Percentiles rank a stretch among this genome's conserved stretches.
Conservation (phyloP, 1,284 basidiomycete genomes). For the Sanghuangporus sanghuang region DNA sequence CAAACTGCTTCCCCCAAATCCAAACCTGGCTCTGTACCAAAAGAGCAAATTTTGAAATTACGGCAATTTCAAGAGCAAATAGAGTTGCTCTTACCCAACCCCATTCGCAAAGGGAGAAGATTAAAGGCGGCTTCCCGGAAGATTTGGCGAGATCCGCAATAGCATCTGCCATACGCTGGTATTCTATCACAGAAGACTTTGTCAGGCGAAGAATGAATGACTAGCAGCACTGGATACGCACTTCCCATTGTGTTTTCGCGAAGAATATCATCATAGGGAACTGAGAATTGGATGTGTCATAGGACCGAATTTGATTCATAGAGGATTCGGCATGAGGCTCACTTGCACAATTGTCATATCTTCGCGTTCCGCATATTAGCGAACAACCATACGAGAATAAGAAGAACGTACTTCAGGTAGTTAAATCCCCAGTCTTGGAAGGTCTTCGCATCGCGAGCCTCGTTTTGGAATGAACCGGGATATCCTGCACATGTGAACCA, state of each 20-base stretch:
- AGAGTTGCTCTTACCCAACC: constrained; percentile 34
- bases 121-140: constrained; percentile 35
- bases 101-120: constrained; percentile 51
- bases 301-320: not conserved
- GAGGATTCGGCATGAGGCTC: constrained; percentile 14
- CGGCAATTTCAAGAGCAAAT: not conserved
- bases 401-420: constrained; percentile 40
- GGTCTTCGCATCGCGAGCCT: constrained; percentile 38
- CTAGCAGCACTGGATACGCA: constrained; percentile 25
- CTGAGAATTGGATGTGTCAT: constrained; percentile 22
- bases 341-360: constrained; percentile 53
- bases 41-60: not conserved
- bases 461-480: constrained; percentile 48
- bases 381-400: not conserved
- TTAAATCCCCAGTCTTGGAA: constrained; percentile 51
- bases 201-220: not conserved
- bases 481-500: constrained; percentile 49
- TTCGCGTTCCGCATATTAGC: constrained; percentile 20
- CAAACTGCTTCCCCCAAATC: constrained; percentile 48
- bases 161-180: constrained; percentile 43
- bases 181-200: constrained; percentile 30
- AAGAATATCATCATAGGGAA: constrained; percentile 43
- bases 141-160: constrained; percentile 35
- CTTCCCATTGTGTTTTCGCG: constrained; percentile 43
- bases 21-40: constrained; percentile 48